Base-by-base conservation (phyloP, 495 filamentous ascomycete genomes). In the Lasiosphaeria ovina region DNA sequence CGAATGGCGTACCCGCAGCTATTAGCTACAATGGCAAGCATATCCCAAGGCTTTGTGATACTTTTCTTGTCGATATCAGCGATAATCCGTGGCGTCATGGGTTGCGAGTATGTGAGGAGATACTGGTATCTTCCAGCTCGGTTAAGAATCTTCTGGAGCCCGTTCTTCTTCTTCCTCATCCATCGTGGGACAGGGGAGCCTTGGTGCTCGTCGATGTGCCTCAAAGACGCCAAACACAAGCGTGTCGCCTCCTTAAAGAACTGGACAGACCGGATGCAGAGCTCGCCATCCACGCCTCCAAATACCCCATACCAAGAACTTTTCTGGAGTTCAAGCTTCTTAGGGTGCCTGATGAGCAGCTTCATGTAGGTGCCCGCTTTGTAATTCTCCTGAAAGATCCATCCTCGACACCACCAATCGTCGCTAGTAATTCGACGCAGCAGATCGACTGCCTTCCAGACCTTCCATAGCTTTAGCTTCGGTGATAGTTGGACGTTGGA, bases 331-430 rank as follows among this genome's bases (percentile, higher is more conserved):
- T 47, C 44, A 0, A 47, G 44, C 6, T 14, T 47, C 47, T 49
- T 38, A 12, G 40, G 33, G 17, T 57, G 42, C 40, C 48, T 47
- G 54, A 70, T 68, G 33, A 68, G 61, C 11, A 70, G 50, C 3
- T 4, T 60, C 68, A 70, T 70, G 8, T 55, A 16, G 38, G 2
- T 34, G 0, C 62, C 59, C 10, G 38, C 68, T 16, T 42, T 51
- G 36, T 68, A 68, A 44, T 68, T 68, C 62, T 70, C 68, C 48
- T 70, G 68, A 11, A 68, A 70, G 31, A 63, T 68, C 63, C 63
- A 70, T 35, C 52, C 66, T 33, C 68, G 45, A 16, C 49, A 12
- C 59, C 59, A 70, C 68, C 65, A 67, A n/a, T 55, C 34, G 24
- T 67, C 67, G 2, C n/a, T 51, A 4, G 61, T 67, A 52, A 67